These are phyloP conservation scores for Mangifera indica DNA, from an alignment of 345 rosid genomes.

Conservation along the genomic window DNA sequence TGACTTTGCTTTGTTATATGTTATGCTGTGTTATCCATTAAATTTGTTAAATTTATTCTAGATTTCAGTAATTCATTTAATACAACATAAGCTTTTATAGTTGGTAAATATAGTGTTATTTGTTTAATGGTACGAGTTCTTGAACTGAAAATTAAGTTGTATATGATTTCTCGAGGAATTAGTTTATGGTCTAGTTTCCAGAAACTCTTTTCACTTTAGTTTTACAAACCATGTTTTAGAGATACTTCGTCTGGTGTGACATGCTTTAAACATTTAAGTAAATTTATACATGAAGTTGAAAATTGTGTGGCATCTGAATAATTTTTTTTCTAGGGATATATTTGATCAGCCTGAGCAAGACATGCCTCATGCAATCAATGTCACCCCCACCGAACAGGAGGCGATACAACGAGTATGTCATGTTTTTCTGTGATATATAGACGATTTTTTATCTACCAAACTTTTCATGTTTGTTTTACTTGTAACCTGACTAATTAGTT, in stretches of 20 bases:
- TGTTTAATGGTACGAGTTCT: background rate
- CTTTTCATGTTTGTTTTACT: background rate
- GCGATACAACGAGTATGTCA: conserved; percentile 72
- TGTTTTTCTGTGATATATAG: background rate
- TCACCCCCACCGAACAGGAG: conserved; percentile 94
- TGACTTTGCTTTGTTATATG: background rate
- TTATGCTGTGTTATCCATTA: too few species aligned
- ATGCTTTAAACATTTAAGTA: background rate
- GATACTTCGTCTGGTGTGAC: background rate
- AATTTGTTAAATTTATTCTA: too few species aligned
- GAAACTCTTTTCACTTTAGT: background rate
- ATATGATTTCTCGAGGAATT: background rate
- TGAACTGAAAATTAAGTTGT: background rate
- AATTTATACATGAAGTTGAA: background rate
- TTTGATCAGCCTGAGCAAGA: conserved; percentile 91
- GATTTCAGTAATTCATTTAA: too few species aligned
- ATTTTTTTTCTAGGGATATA: conserved; percentile 46
- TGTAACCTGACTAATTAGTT: background rate
- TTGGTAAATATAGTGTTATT: too few species aligned
- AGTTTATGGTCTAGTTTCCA: background rate
- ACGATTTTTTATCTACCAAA: background rate
- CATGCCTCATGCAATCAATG: conserved; percentile 86
- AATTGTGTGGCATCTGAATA: background rate
- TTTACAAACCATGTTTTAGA: too few species aligned
- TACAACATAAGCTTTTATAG: too few species aligned